Conservation (phyloP, 2,329 filamentous ascomycete genomes). For the Clonostachys sp. region DNA sequence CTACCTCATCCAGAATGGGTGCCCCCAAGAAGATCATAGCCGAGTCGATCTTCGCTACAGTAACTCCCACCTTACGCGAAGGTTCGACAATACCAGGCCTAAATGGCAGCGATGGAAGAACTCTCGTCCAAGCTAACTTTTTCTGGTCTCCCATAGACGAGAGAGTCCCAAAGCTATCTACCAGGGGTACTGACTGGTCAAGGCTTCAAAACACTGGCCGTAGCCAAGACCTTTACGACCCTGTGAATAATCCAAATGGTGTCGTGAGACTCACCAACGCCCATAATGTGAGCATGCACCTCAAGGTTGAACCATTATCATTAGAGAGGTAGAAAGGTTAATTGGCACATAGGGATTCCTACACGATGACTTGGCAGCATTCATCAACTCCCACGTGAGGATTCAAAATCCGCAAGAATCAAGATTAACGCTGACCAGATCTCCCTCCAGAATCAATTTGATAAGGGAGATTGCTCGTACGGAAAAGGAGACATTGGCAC, state of each 20-base stretch:
- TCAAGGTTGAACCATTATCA: neutral
- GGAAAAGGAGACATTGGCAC: neutral
- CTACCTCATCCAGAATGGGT: too few species aligned
- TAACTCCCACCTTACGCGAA: too few species aligned
- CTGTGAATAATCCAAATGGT: neutral
- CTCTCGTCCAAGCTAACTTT: too few species aligned
- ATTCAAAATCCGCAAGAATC: neutral
- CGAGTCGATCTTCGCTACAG: too few species aligned
- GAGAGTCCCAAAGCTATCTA: neutral
- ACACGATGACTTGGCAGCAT: neutral
- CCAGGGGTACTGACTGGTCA: neutral
- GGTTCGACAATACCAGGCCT: too few species aligned
- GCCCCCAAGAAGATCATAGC: too few species aligned
- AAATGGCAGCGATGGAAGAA: too few species aligned
- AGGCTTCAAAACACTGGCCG: neutral
- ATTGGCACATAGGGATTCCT: neutral
- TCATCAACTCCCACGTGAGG: neutral
- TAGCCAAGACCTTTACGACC: neutral
- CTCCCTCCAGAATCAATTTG: neutral
- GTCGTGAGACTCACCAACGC: neutral
- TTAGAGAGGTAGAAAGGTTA: neutral
- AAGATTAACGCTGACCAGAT: neutral
- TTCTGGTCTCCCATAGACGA: too few species aligned
- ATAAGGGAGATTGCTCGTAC: neutral
- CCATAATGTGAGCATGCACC: neutral